Evolutionary conservation across 2,329 filamentous ascomycete species (phyloP).

Genomic region (Paraphaeosphaeria minitans): DNA sequence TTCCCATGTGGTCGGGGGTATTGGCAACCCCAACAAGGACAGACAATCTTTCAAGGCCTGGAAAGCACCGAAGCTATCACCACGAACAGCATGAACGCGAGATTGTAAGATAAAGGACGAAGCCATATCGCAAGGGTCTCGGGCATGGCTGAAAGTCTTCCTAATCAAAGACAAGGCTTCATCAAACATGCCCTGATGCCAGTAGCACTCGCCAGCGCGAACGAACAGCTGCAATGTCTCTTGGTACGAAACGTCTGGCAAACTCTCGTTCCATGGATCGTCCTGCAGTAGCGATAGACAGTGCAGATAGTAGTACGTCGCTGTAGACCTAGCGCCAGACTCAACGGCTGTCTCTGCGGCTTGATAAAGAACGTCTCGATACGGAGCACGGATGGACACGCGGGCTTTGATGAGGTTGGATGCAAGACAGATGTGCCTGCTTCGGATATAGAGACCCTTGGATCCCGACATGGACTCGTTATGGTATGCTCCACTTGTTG

Average conservation of each 20-base stretch:
- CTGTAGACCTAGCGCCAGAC: conserved; percentile 80
- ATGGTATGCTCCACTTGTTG: conserved; percentile 66
- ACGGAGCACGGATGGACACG: conserved; percentile 66
- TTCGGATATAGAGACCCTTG: conserved; percentile 69
- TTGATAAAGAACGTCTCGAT: conserved; percentile 76
- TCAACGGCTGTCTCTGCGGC: conserved; percentile 80
- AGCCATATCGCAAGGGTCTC: conserved; percentile 76
- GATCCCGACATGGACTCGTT: conserved; percentile 60
- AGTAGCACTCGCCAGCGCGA: conserved; percentile 79
- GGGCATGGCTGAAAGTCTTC: conserved; percentile 72
- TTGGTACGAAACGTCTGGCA: conserved; percentile 77
- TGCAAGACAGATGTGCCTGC: conserved; percentile 80
- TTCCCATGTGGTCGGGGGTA: conserved; percentile 67
- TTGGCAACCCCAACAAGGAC: conserved; percentile 64
- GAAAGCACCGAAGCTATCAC: conserved; percentile 73
- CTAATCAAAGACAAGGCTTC: conserved; percentile 72
- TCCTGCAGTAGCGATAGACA: conserved; percentile 80
- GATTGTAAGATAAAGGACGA: conserved; percentile 84
- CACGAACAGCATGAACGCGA: conserved; percentile 75
- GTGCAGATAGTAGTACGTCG: conserved; percentile 78
- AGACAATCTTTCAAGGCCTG: conserved; percentile 73
- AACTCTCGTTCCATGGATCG: conserved; percentile 73
- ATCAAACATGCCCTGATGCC: conserved; percentile 74
- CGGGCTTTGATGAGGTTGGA: conserved; percentile 73
- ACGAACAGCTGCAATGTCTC: conserved; percentile 77